phyloP scores from a whole-genome alignment of 352 stramenopile species.

The Globisporangium splendens region DNA sequence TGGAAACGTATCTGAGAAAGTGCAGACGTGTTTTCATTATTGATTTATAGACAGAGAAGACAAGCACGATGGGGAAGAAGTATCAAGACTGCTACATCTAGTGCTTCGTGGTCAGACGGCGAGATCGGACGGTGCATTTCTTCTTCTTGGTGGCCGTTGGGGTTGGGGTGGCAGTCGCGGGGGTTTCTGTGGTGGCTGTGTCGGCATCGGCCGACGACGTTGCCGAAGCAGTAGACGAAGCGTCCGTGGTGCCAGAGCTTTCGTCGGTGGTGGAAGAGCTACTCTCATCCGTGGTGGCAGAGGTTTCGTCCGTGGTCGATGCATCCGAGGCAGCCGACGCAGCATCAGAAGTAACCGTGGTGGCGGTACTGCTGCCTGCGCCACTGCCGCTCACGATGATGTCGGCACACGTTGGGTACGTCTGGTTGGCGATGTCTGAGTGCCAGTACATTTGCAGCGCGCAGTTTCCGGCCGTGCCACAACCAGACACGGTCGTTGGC shows the following conservation, averaged over 20 bases:
- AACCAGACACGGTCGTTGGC: constrained; percentile 34
- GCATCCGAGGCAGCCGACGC: constrained; percentile 4
- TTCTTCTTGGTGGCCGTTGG: neutral
- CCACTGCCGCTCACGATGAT: constrained; percentile 27
- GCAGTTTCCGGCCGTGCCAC: constrained; percentile 29
- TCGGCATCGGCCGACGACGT: neutral
- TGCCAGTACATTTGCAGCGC: constrained; percentile 40
- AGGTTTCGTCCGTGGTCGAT: neutral
- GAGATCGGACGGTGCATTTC: no score
- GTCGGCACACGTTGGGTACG: constrained; percentile 25
- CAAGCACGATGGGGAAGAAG: no score
- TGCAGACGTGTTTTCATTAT: no score
- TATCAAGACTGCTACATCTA: no score
- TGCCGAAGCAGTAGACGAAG: neutral
- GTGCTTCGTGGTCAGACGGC: no score
- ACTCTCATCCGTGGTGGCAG: neutral
- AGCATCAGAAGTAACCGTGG: constrained; percentile 5
- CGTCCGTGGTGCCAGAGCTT: neutral
- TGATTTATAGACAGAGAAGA: no score
- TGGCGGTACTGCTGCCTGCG: constrained; percentile 6
- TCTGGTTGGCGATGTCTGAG: constrained; percentile 33
- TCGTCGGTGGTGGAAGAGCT: neutral
- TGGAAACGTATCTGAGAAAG: no score
- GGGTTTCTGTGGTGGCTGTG: neutral
- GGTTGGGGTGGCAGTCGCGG: no score